Percentiles rank a stretch among this genome's conserved stretches.
phyloP scores from a whole-genome alignment of 176 grass and related monocot genomes.

The Juncus inflexus region DNA sequence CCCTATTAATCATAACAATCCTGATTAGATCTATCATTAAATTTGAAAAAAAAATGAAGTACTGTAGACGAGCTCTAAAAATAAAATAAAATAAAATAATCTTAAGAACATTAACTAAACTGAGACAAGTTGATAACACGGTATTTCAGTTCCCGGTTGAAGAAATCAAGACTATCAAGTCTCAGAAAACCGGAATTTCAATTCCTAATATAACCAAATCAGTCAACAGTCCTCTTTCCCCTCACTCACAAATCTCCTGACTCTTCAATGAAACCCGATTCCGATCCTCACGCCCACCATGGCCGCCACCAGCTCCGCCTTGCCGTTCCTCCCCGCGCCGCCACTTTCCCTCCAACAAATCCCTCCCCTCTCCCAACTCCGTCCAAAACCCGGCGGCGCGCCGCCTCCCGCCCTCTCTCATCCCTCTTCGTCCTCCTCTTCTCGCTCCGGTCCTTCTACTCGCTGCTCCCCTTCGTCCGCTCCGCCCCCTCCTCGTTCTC shows the following conservation, averaged over 20 bases:
- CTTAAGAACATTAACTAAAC: no score
- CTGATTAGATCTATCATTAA: no score
- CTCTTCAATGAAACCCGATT: constrained; percentile 19
- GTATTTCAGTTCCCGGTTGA: no score
- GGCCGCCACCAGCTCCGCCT: constrained; percentile 40
- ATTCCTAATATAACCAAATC: neutral
- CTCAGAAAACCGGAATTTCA: no score
- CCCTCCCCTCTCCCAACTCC: constrained; percentile 37
- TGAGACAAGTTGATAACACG: no score
- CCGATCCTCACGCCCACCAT: constrained; percentile 18
- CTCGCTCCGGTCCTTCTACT: constrained; percentile 46
- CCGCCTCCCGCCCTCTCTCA: constrained; percentile 31
- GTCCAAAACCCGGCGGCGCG: constrained; percentile 33
- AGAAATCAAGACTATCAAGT: no score
- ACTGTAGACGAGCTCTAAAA: no score
- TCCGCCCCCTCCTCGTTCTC: constrained; percentile 24
- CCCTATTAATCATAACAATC: no score
- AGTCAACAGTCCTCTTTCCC: neutral
- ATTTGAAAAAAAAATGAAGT: no score
- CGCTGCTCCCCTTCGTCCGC: constrained; percentile 43
- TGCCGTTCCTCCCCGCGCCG: constrained; percentile 39
- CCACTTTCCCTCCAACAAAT: constrained; percentile 30
- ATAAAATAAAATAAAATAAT: no score
- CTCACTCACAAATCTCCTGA: neutral
- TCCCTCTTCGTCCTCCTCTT: constrained; percentile 43